phyloP scores from a whole-genome alignment of 140 eudicot genomes.

The Oenanthe javanica region DNA sequence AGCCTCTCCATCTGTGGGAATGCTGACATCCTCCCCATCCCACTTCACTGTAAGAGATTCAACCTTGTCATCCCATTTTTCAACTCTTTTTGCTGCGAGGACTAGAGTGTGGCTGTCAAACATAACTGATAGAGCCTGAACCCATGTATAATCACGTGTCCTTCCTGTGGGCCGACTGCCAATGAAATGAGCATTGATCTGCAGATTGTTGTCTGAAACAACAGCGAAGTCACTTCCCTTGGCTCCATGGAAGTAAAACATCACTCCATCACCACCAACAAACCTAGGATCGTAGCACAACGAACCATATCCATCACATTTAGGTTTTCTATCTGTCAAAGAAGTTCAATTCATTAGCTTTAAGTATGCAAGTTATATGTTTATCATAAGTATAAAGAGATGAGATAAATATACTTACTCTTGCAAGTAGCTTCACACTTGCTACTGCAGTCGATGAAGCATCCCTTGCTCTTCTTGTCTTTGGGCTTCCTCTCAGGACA shows the following conservation, averaged over 20 bases:
- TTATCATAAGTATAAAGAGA: not conserved
- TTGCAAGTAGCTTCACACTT: conserved; percentile 67
- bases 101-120: conserved; percentile 49
- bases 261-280: conserved; percentile 78
- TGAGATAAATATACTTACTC: conserved; percentile 29
- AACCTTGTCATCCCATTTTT: conserved; percentile 46
- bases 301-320: conserved; percentile 55
- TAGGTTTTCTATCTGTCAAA: conserved; percentile 49
- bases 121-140: conserved; percentile 60
- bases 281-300: conserved; percentile 74
- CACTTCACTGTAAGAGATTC: conserved; percentile 45
- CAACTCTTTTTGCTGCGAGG: conserved; percentile 43
- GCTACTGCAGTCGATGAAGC: conserved; percentile 51
- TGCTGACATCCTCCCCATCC: conserved; percentile 32
- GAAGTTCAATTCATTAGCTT: not conserved
- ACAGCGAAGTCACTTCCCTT: conserved; percentile 52
- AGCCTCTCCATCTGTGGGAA: conserved; percentile 49
- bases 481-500: conserved; percentile 64
- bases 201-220: conserved; percentile 61
- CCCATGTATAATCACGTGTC: conserved; percentile 74
- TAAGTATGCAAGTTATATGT: not conserved
- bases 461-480: conserved; percentile 47
- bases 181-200: conserved; percentile 69
- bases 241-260: conserved; percentile 75
- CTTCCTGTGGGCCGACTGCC: conserved; percentile 52